Evolutionary conservation across 768 basidiomycete genomes (phyloP).

Genomic region (Scleroderma citrinum): DNA sequence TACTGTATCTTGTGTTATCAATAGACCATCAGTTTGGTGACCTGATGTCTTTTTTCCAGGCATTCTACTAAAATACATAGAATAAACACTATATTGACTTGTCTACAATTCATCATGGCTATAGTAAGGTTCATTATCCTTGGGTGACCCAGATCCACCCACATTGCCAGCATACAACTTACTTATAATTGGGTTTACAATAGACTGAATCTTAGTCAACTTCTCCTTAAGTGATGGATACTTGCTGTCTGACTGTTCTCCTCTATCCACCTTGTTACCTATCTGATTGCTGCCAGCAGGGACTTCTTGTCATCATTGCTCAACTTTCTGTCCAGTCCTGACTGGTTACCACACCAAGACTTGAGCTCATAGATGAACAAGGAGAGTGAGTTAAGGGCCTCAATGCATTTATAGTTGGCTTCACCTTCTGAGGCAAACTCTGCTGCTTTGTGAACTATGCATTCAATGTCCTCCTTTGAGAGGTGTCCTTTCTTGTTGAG

Average conservation of each 20-base stretch:
- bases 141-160: constrained; percentile 16
- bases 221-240: constrained; percentile 92
- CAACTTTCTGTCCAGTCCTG: constrained; percentile 88
- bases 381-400: constrained; percentile 74
- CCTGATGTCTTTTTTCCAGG: too few relatives aligned
- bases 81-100: too few relatives aligned
- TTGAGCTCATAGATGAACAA: constrained; percentile 84
- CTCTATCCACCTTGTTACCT: constrained; percentile 89
- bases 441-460: constrained; percentile 93
- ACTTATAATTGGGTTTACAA: constrained; percentile 80
- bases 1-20: too few relatives aligned
- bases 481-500: constrained; percentile 97
- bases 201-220: constrained; percentile 64
- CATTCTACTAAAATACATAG: too few relatives aligned
- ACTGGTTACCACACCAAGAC: constrained; percentile 77
- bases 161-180: constrained; percentile 60
- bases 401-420: constrained; percentile 74
- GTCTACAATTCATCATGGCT: constrained; percentile 53
- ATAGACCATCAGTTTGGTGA: too few relatives aligned
- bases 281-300: constrained; percentile 76
- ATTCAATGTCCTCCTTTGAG: constrained; percentile 84
- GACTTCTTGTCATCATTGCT: constrained; percentile 79
- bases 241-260: constrained; percentile 69
- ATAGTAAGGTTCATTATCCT: constrained; percentile 37
- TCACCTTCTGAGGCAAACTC: constrained; percentile 81